A percentile compares a stretch with the other conserved stretches of the same genome.
Evolutionary conservation across 129 eudicot genomes (phyloP).

Genomic region (Artemisia argyi): DNA sequence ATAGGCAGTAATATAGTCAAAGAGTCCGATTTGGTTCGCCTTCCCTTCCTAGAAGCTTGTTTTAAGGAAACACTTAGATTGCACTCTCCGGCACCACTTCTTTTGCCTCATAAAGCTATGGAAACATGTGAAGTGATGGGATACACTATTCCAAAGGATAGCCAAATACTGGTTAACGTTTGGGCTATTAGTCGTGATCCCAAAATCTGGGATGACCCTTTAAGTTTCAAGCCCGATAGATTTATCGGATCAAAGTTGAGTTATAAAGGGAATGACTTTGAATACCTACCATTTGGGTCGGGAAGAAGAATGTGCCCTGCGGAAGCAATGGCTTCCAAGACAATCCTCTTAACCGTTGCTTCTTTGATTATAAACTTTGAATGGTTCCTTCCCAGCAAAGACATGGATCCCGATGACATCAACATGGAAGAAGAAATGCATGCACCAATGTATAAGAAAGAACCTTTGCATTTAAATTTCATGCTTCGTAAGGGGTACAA

Average conservation of each 20-base stretch:
- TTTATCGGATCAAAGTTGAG: conserved; percentile 15
- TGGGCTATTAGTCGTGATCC: conserved; percentile 31
- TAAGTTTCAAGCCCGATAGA: conserved; percentile 17
- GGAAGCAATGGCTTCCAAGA: conserved; percentile 25
- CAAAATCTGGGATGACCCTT: conserved; percentile 19
- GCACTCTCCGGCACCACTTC: conserved; percentile 7
- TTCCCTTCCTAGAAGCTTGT: conserved; percentile 5
- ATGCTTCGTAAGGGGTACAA: not conserved
- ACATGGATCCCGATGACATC: conserved; percentile 2
- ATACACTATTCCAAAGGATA: conserved; percentile 18
- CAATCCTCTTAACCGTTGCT: conserved; percentile 22
- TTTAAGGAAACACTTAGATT: conserved; percentile 7
- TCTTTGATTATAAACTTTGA: conserved; percentile 24
- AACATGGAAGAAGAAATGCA: conserved; percentile 14
- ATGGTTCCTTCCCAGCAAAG: conserved; percentile 18
- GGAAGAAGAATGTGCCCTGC: conserved; percentile 19
- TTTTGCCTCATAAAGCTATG: not conserved
- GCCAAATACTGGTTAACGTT: conserved; percentile 16
- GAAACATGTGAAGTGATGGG: conserved; percentile 15
- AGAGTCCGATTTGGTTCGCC: conserved; percentile 4
- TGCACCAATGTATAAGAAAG: conserved; percentile 12
- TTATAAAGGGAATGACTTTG: conserved; percentile 20
- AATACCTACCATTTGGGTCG: conserved; percentile 20
- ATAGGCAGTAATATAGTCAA: not conserved
- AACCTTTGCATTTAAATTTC: not conserved